These are phyloP conservation scores for Pascua guehoae DNA, from an alignment of 1,284 basidiomycete genomes.

Conservation along the genomic window DNA sequence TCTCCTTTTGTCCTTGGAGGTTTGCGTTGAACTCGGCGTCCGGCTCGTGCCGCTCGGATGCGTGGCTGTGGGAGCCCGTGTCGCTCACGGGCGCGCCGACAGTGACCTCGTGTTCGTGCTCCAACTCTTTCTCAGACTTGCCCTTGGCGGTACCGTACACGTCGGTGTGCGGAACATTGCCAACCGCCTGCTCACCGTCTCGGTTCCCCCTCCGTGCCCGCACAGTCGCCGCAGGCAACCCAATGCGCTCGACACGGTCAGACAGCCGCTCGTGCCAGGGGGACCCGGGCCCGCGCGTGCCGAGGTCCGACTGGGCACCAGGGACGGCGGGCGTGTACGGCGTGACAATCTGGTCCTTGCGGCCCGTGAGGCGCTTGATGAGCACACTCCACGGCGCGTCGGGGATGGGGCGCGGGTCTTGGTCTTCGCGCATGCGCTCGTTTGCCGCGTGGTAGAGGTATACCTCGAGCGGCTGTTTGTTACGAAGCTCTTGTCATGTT, in stretches of 20 bases:
- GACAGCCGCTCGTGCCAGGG: too few relatives aligned
- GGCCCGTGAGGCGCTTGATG: conserved; percentile 5
- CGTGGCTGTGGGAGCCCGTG: neutral
- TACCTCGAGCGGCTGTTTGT: conserved; percentile 13
- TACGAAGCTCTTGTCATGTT: neutral
- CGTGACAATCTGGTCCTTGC: neutral
- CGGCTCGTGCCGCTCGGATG: neutral
- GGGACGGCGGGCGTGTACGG: neutral
- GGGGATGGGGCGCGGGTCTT: conserved; percentile 12
- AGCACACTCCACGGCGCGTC: conserved; percentile 12
- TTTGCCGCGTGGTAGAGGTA: conserved; percentile 11
- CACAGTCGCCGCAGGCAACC: too few relatives aligned
- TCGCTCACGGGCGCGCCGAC: neutral
- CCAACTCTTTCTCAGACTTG: too few relatives aligned
- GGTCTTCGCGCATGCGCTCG: conserved; percentile 12
- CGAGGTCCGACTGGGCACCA: neutral
- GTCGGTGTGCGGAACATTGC: too few relatives aligned
- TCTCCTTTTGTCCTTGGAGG: neutral
- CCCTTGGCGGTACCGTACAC: too few relatives aligned
- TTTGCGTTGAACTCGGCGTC: too few relatives aligned
- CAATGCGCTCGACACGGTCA: too few relatives aligned
- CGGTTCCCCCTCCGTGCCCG: too few relatives aligned
- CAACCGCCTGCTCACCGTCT: too few relatives aligned
- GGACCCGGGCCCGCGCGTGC: too few relatives aligned
- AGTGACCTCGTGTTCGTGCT: neutral